Base-by-base conservation (phyloP, 768 basidiomycete species). In the Psilocybe cyanescens region DNA sequence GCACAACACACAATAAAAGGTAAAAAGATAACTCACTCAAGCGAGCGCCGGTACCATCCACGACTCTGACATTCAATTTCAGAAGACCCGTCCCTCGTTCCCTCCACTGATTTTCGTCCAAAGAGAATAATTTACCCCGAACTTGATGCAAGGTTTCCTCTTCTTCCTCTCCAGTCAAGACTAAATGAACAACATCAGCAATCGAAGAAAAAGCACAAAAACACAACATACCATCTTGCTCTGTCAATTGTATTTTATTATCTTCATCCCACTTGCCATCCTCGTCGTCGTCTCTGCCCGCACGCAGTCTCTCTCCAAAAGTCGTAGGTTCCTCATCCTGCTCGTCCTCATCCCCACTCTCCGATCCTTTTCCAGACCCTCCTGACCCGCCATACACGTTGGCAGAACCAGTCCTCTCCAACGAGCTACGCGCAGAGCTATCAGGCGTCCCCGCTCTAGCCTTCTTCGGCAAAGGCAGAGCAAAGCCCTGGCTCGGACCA, bases 161-260 rank as follows among this genome's bases (percentile, higher is more conserved):
- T 19, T 91, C 90, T 71, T 94, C 92, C 73, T 94, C 92, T 8
- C 92, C 92, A 2, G 92, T 94, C 48, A 81, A 72, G 39, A 90
- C 90, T 91, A 65, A 30, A 57, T 54, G 14, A 51, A 51, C 16
- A 4, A 24, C 14, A 44, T 35, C 19, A 69, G 37, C 67, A 50
- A 28, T 50, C 33, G 30, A 37, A 59, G 56, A 8, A 54, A 46
- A 54, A 17, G 52, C 56, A 8, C 37, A 39, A 59, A 60, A 54
- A 19, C 56, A 35, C 31, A 1, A 74, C 83, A 61, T 57, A 87
- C 91, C 81, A 71, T 91, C 88, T 75, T 90, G 89, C 71, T 90
- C 89, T 9, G 81, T 85, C 67, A 91, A 67, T 19, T 75, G 75
- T n/a, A 80, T 65, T 68, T 83, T 81, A 29, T 79, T 78, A 31